These are phyloP conservation scores for Trametes maxima DNA, from an alignment of 768 basidiomycete species.

Conservation along the genomic window DNA sequence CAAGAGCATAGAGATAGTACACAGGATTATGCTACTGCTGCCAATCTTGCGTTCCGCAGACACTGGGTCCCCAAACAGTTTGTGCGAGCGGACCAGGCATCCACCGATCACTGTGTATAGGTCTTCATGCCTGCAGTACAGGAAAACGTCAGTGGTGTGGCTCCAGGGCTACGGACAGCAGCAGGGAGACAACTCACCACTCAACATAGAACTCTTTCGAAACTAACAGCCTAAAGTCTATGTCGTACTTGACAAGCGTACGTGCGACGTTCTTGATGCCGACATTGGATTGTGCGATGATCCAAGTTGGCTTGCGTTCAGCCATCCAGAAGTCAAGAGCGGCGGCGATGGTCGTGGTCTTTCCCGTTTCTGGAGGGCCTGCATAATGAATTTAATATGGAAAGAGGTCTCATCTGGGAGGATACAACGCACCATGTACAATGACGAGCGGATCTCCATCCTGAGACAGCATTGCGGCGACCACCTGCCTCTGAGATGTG, in stretches of 20 bases:
- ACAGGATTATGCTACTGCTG: constrained; percentile 42
- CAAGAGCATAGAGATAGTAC: constrained; percentile 53
- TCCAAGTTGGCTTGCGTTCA: constrained; percentile 50
- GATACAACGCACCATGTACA: constrained; percentile 39
- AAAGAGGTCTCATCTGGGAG: not conserved
- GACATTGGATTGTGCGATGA: constrained; percentile 80
- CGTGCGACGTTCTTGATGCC: constrained; percentile 86
- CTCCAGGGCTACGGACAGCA: not conserved
- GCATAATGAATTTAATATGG: not conserved
- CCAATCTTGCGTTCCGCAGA: constrained; percentile 35
- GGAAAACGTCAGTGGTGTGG: not conserved
- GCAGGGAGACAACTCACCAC: constrained; percentile 25
- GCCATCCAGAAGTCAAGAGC: constrained; percentile 42
- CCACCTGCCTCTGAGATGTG: constrained; percentile 41
- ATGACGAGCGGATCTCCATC: constrained; percentile 35
- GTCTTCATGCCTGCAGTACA: constrained; percentile 49
- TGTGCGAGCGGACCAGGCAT: constrained; percentile 45
- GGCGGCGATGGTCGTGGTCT: constrained; percentile 53
- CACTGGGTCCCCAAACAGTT: constrained; percentile 35
- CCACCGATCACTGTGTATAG: constrained; percentile 37
- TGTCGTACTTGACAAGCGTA: constrained; percentile 53
- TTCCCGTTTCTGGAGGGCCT: constrained; percentile 58
- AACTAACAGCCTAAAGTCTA: constrained; percentile 58
- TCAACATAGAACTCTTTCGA: constrained; percentile 34
- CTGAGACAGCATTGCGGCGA: constrained; percentile 37